Evolutionary conservation across 2,329 filamentous ascomycete species (phyloP).

Genomic region (Scopulariopsis brevicaulis): DNA sequence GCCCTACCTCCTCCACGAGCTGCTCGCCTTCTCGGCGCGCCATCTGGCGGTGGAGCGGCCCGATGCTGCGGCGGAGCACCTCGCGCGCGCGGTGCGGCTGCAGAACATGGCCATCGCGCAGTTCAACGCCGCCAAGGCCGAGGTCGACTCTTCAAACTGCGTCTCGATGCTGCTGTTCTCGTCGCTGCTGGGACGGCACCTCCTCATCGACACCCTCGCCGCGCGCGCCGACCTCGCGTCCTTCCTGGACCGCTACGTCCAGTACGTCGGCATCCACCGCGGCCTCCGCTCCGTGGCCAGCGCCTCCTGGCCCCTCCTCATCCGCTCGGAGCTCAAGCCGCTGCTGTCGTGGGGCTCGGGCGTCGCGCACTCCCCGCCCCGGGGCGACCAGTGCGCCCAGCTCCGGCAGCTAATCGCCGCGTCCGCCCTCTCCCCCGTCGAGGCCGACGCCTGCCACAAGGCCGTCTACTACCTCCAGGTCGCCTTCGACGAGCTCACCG

Average conservation of each 20-base stretch:
- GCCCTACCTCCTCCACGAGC: slow-evolving; percentile 22
- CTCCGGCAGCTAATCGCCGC: not conserved
- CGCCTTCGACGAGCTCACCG: not conserved
- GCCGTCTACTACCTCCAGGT: not conserved
- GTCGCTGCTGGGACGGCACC: slow-evolving; percentile 18
- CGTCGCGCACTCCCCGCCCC: not conserved
- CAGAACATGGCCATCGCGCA: slow-evolving; percentile 18
- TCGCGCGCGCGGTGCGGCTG: slow-evolving; percentile 14
- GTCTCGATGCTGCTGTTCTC: slow-evolving; percentile 20
- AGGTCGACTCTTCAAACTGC: slow-evolving; percentile 16
- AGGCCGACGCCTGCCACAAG: not conserved
- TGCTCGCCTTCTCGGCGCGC: slow-evolving; percentile 22
- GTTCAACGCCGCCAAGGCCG: slow-evolving; percentile 14
- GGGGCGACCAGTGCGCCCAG: not conserved
- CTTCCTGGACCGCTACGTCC: slow-evolving; percentile 17
- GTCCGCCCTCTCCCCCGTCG: not conserved
- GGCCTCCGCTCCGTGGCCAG: slow-evolving; percentile 12
- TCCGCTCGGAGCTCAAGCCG: not conserved
- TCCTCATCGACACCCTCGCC: slow-evolving; percentile 20
- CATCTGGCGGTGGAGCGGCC: slow-evolving; percentile 18
- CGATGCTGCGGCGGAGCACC: slow-evolving; percentile 11
- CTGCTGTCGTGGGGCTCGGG: not conserved
- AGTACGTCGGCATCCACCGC: slow-evolving; percentile 14
- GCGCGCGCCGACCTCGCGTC: slow-evolving; percentile 12
- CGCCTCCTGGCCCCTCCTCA: not conserved